Conservation (phyloP, 2,329 filamentous ascomycete species). For the Phialophora tarda region DNA sequence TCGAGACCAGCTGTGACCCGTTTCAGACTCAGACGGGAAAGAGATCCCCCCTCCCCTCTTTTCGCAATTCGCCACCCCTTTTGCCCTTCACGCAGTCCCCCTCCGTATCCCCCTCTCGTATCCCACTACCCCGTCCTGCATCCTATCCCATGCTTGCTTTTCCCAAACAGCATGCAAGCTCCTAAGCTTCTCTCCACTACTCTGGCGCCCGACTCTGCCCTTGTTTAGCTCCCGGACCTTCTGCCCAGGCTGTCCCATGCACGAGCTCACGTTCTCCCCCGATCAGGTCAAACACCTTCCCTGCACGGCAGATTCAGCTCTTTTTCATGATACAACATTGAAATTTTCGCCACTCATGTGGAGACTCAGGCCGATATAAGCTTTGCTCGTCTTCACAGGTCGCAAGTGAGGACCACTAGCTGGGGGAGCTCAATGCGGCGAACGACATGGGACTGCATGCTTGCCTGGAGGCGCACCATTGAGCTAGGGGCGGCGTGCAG, state of each 20-base stretch:
- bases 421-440: background rate
- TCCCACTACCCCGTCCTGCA: background rate
- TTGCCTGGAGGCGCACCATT: background rate
- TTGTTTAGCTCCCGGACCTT: constrained; percentile 1
- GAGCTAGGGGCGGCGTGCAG: background rate
- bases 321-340: constrained; percentile 30
- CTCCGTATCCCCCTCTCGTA: background rate
- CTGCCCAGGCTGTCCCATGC: constrained; percentile 9
- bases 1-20: constrained; percentile 1
- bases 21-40: constrained; percentile 8
- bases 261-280: constrained; percentile 17
- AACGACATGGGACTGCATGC: background rate
- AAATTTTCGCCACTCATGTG: constrained; percentile 35
- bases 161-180: constrained; percentile 6
- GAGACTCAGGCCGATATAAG: constrained; percentile 7
- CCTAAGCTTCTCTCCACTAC: constrained; percentile 1
- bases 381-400: constrained; percentile 1
- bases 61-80: constrained; percentile 28
- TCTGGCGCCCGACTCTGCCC: background rate
- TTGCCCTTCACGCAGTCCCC: background rate
- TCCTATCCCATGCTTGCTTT: constrained; percentile 17
- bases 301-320: constrained; percentile 14
- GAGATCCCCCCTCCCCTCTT: constrained; percentile 6
- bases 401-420: background rate
- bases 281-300: constrained; percentile 26